A percentile compares a stretch with the other conserved stretches of the same genome.
These are phyloP conservation scores for Peronosclerospora sorghi DNA, from an alignment of 352 stramenopile species.

Conservation along the genomic window DNA sequence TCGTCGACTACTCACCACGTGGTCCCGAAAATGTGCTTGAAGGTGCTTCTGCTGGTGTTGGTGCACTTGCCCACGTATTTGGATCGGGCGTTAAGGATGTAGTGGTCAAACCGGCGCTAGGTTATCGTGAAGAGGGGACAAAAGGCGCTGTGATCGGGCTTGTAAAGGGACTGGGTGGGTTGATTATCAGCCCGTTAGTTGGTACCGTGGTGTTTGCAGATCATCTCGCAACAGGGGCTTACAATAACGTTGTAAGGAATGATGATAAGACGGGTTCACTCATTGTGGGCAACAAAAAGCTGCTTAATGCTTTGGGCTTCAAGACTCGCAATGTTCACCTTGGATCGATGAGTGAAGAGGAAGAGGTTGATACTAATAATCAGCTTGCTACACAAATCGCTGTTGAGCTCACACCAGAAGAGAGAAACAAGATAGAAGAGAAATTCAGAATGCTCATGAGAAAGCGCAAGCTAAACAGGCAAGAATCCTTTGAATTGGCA, in stretches of 20 bases:
- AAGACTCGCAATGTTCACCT: constrained; percentile 34
- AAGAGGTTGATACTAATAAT: constrained; percentile 23
- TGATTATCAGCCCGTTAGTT: constrained; percentile 46
- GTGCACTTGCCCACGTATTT: constrained; percentile 54
- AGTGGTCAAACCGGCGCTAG: constrained; percentile 42
- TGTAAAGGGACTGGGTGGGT: constrained; percentile 35
- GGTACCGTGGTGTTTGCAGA: constrained; percentile 53
- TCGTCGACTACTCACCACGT: constrained; percentile 47
- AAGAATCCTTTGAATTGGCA: constrained; percentile 10
- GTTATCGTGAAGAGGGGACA: constrained; percentile 46
- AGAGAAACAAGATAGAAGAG: constrained; percentile 26
- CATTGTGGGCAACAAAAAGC: constrained; percentile 35
- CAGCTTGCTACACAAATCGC: constrained; percentile 23
- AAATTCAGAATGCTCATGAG: constrained; percentile 32
- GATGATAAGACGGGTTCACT: constrained; percentile 34
- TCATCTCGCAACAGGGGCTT: constrained; percentile 46
- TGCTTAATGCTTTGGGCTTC: constrained; percentile 25
- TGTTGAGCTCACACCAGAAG: constrained; percentile 27
- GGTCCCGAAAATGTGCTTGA: constrained; percentile 42
- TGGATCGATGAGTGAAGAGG: constrained; percentile 37
- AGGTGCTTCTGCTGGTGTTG: constrained; percentile 39
- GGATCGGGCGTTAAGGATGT: constrained; percentile 51
- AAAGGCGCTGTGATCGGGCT: constrained; percentile 51
- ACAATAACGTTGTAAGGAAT: constrained; percentile 36
- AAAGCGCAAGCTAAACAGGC: constrained; percentile 17